Conservation (phyloP, 169 alveolate species). For the Plasmodium inui region DNA sequence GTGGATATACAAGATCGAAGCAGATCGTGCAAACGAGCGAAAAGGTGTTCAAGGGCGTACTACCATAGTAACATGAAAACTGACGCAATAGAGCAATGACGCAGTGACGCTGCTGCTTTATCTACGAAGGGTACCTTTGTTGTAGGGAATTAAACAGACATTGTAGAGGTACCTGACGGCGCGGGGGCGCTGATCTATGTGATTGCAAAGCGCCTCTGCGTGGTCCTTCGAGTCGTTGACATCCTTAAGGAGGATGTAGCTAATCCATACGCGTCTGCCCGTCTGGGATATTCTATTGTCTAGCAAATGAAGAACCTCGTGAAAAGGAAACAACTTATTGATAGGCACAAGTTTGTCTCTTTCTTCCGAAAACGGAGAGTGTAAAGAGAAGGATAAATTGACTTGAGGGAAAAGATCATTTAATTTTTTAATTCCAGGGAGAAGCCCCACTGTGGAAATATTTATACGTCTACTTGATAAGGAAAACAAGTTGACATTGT, state of each 20-base stretch:
- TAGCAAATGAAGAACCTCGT: conserved; percentile 85
- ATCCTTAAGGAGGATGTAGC: conserved; percentile 88
- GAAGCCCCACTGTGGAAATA: conserved; percentile 89
- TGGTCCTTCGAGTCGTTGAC: conserved; percentile 82
- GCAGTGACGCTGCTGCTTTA: background rate
- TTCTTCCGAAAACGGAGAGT: conserved; percentile 87
- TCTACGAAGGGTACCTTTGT: conserved; percentile 73
- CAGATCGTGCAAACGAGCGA: background rate
- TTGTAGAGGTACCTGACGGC: conserved; percentile 81
- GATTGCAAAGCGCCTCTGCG: conserved; percentile 82
- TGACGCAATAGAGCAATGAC: background rate
- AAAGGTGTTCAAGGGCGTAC: background rate
- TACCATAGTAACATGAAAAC: background rate
- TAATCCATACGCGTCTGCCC: conserved; percentile 90
- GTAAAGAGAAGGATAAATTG: conserved; percentile 88
- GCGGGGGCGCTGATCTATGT: conserved; percentile 79
- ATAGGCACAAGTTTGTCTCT: conserved; percentile 84
- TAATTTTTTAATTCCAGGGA: conserved; percentile 89
- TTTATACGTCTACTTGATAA: conserved; percentile 86
- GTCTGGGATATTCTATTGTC: conserved; percentile 87
- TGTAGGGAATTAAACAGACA: conserved; percentile 82
- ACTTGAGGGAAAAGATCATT: conserved; percentile 87
- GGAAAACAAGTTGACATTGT: conserved; percentile 78
- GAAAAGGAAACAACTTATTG: conserved; percentile 86
- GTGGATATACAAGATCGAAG: background rate